Evolutionary conservation across 2,329 filamentous ascomycete species (phyloP).

Genomic region (Penicillium sp.): DNA sequence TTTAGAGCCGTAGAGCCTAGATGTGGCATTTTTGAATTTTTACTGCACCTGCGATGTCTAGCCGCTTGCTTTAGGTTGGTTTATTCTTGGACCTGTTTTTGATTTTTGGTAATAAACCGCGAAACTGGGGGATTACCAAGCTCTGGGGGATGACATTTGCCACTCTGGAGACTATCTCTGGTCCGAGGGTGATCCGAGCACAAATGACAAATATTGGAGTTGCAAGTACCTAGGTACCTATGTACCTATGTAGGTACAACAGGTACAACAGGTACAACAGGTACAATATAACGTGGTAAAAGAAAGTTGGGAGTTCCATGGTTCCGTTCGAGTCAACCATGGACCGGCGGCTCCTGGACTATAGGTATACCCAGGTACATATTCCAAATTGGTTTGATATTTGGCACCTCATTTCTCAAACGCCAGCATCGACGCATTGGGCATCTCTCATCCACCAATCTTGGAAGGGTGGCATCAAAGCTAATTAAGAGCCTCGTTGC

Average conservation of each 20-base stretch:
- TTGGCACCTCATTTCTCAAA: neutral
- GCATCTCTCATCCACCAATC: neutral
- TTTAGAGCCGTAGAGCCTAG: neutral
- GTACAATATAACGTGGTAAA: neutral
- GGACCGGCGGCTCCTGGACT: neutral
- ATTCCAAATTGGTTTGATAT: neutral
- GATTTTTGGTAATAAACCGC: neutral
- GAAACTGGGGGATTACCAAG: slow-evolving; percentile 1
- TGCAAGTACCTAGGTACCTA: neutral
- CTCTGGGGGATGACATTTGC: neutral
- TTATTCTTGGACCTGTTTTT: neutral
- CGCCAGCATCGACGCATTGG: neutral
- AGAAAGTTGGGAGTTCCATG: neutral
- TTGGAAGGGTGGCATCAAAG: neutral
- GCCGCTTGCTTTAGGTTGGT: neutral
- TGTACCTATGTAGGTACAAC: no score
- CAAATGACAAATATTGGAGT: neutral
- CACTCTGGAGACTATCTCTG: slow-evolving; percentile 1
- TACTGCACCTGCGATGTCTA: neutral
- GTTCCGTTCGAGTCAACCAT: neutral
- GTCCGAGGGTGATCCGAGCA: slow-evolving; percentile 7
- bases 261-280: no score
- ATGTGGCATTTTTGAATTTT: neutral
- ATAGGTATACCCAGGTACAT: no score
- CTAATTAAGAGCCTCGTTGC: neutral